Percentiles rank a stretch among this genome's conserved stretches.
phyloP scores from a whole-genome alignment of 1,139 yeast genomes.

The Geotrichum carabidarum region DNA sequence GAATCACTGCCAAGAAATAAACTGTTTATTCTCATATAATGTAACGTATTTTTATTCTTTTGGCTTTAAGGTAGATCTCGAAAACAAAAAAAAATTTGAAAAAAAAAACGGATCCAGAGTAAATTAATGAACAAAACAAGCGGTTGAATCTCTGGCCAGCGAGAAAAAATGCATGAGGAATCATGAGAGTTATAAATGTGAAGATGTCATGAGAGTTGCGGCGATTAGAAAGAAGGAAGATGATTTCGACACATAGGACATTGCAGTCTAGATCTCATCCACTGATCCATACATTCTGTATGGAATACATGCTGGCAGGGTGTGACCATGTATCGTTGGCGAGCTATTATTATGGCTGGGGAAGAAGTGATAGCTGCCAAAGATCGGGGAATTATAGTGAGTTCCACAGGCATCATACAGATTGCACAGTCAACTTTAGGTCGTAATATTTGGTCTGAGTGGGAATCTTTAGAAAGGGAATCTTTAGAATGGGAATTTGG shows the following conservation, averaged over 20 bases:
- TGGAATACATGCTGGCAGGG: slow-evolving; percentile 92
- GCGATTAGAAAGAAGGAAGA: slow-evolving; percentile 56
- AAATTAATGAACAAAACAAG: not conserved
- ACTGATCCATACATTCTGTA: slow-evolving; percentile 74
- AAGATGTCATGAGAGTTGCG: too few relatives aligned
- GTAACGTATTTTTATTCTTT: slow-evolving; percentile 4
- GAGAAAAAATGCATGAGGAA: too few relatives aligned
- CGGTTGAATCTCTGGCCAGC: not conserved
- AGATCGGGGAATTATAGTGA: slow-evolving; percentile 47
- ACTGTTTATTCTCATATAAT: slow-evolving; percentile 20
- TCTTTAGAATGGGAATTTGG: slow-evolving; percentile 10
- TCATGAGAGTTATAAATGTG: too few relatives aligned
- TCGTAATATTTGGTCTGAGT: slow-evolving; percentile 6
- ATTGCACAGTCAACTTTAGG: slow-evolving; percentile 66
- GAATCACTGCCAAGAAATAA: slow-evolving; percentile 98
- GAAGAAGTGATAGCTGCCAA: slow-evolving; percentile 31
- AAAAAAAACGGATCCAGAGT: not conserved
- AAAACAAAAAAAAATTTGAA: not conserved
- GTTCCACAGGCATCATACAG: slow-evolving; percentile 71
- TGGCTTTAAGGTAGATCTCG: not conserved
- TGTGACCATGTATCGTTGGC: slow-evolving; percentile 69
- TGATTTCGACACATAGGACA: slow-evolving; percentile 91
- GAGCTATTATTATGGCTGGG: slow-evolving; percentile 36
- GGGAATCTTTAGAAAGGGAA: slow-evolving; percentile 3
- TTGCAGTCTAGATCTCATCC: slow-evolving; percentile 91